Evolutionary conservation across 2,329 filamentous ascomycete species (phyloP).

Genomic region (Aspergillus sp.): DNA sequence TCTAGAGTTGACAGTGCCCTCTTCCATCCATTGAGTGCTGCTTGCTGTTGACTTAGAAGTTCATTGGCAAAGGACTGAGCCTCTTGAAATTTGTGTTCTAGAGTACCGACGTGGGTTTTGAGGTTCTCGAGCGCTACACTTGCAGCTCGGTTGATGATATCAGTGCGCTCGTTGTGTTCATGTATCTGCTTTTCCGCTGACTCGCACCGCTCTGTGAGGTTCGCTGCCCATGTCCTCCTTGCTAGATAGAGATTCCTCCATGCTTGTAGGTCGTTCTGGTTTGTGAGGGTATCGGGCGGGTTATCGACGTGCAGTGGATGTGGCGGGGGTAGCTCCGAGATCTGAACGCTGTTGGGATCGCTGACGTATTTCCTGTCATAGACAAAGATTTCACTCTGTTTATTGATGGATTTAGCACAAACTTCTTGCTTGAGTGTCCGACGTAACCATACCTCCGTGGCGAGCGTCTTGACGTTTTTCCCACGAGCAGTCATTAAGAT

Average conservation of each 20-base stretch:
- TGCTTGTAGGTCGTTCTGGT: conserved; percentile 77
- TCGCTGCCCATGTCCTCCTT: conserved; percentile 76
- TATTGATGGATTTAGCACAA: not conserved
- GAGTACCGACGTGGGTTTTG: conserved; percentile 48
- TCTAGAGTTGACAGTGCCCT: conserved; percentile 39
- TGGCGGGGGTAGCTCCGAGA: conserved; percentile 55
- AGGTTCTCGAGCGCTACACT: conserved; percentile 81
- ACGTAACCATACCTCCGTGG: conserved; percentile 67
- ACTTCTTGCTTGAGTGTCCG: not conserved
- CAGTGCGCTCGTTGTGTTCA: conserved; percentile 50
- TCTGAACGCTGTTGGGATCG: conserved; percentile 49
- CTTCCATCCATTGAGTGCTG: conserved; percentile 48
- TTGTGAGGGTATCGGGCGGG: conserved; percentile 77
- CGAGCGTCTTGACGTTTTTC: conserved; percentile 78
- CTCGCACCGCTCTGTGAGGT: conserved; percentile 68
- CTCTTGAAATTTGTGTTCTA: conserved; percentile 49
- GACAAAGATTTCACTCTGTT: conserved; percentile 81
- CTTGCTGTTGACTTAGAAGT: conserved; percentile 46
- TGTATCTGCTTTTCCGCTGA: conserved; percentile 63
- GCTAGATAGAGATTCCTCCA: conserved; percentile 87
- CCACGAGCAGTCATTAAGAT: conserved; percentile 84
- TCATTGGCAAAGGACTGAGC: conserved; percentile 50
- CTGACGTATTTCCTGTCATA: conserved; percentile 78
- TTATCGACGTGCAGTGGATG: conserved; percentile 61
- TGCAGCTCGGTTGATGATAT: conserved; percentile 70